Evolutionary conservation across 495 filamentous ascomycete genomes (phyloP), one percentile per base, ranked within the genome.

Genomic region (Aspergillus incahuasiensis): DNA sequence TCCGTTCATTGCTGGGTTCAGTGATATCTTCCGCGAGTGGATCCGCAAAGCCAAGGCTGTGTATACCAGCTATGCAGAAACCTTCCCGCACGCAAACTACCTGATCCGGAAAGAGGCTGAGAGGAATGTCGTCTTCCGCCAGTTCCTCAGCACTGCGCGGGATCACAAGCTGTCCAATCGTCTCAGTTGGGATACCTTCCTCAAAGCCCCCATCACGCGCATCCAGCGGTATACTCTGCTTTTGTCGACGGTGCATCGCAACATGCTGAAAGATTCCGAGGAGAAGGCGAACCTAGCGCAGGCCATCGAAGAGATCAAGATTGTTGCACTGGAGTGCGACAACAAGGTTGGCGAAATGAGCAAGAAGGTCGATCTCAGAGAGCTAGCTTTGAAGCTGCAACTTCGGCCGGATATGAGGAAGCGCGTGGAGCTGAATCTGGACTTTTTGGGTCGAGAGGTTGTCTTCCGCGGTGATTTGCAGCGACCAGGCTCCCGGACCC

Each of bases 11-110:
- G 79, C 82, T 42, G 94, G 95, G 8, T 96, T 97, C 69, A 96
- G 91, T 64, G 94, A 97, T 60, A 91, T 99, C 52, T 99, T 99
- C 75, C 79, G 94, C 55, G 95, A 99, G 71, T 99, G 94, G 94
- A 95, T 99, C 61, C 82, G 94, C 48, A 97, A 97, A 70, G 94
- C 95, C 2, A 90, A 87, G 70, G 71, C 74, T 5, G 85, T 88
- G 1, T 99, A 97, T 70, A 85, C 97, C 56, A 92, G 92, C 41
- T 99, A 97, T 71, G 90, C 92, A 46, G 86, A 88, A 1, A 85
- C 83, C 0, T 97, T 91, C 54, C 92, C 94, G 0, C 82, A 88
- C 43, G 94, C 94, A 0, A 86, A 80, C 32, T 91, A 88, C 69
- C 72, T 91, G 38, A 82, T 99, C 20, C 85, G 90, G 45, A 90